Percentiles rank a stretch among this genome's conserved stretches.
Conservation (phyloP, 2,329 filamentous ascomycete genomes). For the Phialophora macrospora region DNA sequence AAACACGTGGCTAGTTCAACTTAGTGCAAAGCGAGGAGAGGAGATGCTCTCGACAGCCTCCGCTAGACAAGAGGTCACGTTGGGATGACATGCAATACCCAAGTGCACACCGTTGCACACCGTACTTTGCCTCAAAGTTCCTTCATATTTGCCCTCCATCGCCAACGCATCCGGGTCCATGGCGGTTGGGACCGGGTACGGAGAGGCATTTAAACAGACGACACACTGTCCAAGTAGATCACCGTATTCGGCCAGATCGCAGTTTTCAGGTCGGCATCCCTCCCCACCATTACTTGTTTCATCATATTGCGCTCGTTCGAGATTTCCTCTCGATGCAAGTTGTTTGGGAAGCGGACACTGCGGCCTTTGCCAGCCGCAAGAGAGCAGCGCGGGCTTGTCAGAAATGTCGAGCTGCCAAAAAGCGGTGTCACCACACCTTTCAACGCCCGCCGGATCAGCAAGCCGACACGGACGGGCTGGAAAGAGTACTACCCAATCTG, state of each 20-base stretch:
- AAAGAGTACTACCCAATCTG: constrained; percentile 37
- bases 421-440: constrained; percentile 41
- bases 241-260: background rate
- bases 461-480: constrained; percentile 36
- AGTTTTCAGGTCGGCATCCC: constrained; percentile 5
- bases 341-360: constrained; percentile 38
- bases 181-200: background rate
- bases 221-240: background rate
- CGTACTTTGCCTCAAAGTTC: background rate
- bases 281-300: constrained; percentile 8
- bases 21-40: background rate
- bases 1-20: background rate
- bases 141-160: background rate
- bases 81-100: background rate
- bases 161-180: background rate
- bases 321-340: constrained; percentile 33
- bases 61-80: background rate
- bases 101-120: background rate
- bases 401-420: constrained; percentile 39
- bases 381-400: constrained; percentile 37
- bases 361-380: constrained; percentile 39
- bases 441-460: constrained; percentile 36
- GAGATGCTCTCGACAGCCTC: background rate
- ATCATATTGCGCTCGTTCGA: background rate
- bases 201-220: background rate